Evolutionary conservation across 129 eudicot species (phyloP).

Genomic region (Chrysanthemum makinoi): DNA sequence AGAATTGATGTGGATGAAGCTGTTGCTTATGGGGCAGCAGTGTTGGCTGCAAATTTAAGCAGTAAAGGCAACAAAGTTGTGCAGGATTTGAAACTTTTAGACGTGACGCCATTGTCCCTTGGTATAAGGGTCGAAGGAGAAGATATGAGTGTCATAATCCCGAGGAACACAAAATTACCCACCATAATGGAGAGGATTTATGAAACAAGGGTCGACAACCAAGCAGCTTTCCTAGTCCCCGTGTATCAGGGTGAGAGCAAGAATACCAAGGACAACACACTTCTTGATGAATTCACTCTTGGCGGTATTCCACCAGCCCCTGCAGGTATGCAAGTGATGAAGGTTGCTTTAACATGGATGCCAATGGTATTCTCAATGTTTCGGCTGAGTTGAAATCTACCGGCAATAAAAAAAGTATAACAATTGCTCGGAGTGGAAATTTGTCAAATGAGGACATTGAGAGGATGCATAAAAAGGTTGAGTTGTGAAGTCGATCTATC

Average conservation of each 20-base stretch:
- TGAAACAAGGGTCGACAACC: not conserved
- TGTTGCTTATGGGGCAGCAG: conserved; percentile 3
- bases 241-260: conserved; percentile 16
- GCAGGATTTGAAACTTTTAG: not conserved
- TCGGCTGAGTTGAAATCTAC: conserved; percentile 3
- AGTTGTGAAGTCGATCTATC: not conserved
- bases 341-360: conserved; percentile 11
- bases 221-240: not conserved
- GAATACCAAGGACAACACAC: not conserved
- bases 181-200: not conserved
- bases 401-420: not conserved
- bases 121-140: not conserved
- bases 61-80: not conserved
- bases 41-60: not conserved
- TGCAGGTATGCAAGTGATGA: not conserved
- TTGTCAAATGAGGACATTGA: conserved; percentile 2
- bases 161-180: not conserved
- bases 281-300: not conserved
- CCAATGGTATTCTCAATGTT: conserved; percentile 1
- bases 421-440: not conserved
- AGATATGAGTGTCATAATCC: conserved; percentile 4
- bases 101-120: conserved; percentile 4
- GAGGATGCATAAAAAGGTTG: not conserved
- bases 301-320: conserved; percentile 1
- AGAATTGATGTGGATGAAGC: not conserved